Conservation (phyloP, 225 moss, liverwort and hornwort species). For the Neckera pumila region DNA sequence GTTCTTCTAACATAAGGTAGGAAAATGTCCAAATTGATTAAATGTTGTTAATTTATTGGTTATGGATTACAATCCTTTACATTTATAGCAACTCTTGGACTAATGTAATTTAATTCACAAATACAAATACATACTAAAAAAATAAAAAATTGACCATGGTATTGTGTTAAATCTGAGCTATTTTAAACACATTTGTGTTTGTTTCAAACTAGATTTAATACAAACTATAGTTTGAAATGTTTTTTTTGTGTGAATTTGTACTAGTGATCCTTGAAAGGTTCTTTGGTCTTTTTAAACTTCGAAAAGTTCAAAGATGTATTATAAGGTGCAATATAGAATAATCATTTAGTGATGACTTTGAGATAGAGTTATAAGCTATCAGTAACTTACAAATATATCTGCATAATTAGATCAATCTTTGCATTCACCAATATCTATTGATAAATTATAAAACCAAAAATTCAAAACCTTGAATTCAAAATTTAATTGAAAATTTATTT, state of each 20-base stretch:
- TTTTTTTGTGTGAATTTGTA: neutral
- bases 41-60: neutral
- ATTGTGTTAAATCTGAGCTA: neutral
- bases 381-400: too few species aligned
- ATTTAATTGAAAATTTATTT: neutral
- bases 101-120: neutral
- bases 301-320: neutral
- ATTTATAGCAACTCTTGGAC: neutral
- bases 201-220: neutral
- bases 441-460: neutral
- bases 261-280: neutral
- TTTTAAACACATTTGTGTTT: accelerated
- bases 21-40: neutral
- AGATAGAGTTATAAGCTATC: neutral
- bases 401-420: neutral
- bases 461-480: neutral
- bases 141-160: neutral
- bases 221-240: neutral
- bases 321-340: neutral
- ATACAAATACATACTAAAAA: neutral
- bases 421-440: neutral
- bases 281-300: neutral
- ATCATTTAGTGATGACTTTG: neutral
- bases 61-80: neutral
- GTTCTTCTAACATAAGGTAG: neutral